Percentiles rank a stretch among this genome's conserved stretches.
phyloP scores from a whole-genome alignment of 2,329 filamentous ascomycete species.

The Aspergillus brasiliensis region DNA sequence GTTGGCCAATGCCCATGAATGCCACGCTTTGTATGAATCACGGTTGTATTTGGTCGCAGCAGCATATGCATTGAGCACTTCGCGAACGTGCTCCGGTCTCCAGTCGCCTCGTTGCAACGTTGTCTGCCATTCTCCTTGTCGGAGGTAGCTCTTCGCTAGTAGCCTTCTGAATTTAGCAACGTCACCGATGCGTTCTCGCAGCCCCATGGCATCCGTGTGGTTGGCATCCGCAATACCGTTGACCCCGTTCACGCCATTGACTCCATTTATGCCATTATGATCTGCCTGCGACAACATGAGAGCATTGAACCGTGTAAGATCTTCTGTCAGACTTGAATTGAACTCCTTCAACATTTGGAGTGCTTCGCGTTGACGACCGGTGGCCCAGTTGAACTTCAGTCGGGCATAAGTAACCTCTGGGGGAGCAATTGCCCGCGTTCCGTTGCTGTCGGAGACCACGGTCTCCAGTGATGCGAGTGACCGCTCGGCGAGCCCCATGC shows the following conservation, averaged over 20 bases:
- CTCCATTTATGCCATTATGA: conserved; percentile 48
- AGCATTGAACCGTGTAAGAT: conserved; percentile 53
- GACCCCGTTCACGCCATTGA: conserved; percentile 54
- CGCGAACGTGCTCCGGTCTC: conserved; percentile 81
- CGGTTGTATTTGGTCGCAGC: conserved; percentile 93
- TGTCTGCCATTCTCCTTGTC: conserved; percentile 95
- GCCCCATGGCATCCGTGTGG: conserved; percentile 40
- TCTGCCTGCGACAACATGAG: conserved; percentile 40
- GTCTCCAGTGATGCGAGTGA: conserved; percentile 89
- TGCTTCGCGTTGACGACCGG: conserved; percentile 66
- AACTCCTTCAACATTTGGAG: conserved; percentile 65
- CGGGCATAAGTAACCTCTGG: conserved; percentile 94
- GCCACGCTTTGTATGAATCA: conserved; percentile 98
- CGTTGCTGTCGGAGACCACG: conserved; percentile 55
- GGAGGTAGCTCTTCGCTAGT: conserved; percentile 91
- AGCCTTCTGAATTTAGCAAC: conserved; percentile 65
- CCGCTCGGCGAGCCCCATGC: conserved; percentile 93
- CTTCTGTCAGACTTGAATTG: conserved; percentile 60
- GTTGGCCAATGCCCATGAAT: conserved; percentile 96
- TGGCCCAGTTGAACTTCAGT: conserved; percentile 95
- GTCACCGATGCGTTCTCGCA: conserved; percentile 49
- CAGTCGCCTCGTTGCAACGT: conserved; percentile 83
- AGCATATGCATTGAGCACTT: conserved; percentile 87
- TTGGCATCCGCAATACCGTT: conserved; percentile 50
- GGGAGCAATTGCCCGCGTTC: conserved; percentile 45